Conservation (phyloP, 2,329 filamentous ascomycete genomes). For the Hymenoscyphus fraxineus region DNA sequence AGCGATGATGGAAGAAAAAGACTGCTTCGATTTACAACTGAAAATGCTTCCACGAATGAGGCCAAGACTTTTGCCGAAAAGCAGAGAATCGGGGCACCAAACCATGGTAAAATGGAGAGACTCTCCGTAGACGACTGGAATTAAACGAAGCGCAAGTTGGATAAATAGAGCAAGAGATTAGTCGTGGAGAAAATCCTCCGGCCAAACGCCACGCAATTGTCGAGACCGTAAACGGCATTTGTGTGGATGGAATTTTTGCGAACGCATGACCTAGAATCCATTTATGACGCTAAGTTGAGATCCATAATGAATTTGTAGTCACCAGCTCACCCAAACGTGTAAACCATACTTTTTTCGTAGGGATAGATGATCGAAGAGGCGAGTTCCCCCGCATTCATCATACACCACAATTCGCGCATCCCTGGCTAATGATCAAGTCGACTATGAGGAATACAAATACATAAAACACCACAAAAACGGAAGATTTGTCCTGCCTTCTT, state of each 20-base stretch:
- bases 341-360: background rate
- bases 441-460: background rate
- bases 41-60: background rate
- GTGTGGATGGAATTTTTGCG: background rate
- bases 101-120: background rate
- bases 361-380: background rate
- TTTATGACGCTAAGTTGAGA: background rate
- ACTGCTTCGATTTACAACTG: background rate
- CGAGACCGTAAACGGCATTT: background rate
- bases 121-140: background rate
- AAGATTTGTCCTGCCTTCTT: background rate
- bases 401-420: background rate
- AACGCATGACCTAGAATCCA: background rate
- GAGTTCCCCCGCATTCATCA: background rate
- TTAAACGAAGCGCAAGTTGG: background rate
- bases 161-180: background rate
- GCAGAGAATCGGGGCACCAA: background rate
- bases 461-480: background rate
- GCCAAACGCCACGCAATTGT: background rate
- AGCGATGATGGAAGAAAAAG: background rate
- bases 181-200: slow-evolving; percentile 1
- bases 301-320: background rate
- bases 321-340: background rate
- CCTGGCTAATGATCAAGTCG: background rate
- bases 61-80: background rate